Evolutionary conservation across 257 asterid species (phyloP), one percentile per base, ranked within the genome.

Genomic region (Cynanchum wilfordii): DNA sequence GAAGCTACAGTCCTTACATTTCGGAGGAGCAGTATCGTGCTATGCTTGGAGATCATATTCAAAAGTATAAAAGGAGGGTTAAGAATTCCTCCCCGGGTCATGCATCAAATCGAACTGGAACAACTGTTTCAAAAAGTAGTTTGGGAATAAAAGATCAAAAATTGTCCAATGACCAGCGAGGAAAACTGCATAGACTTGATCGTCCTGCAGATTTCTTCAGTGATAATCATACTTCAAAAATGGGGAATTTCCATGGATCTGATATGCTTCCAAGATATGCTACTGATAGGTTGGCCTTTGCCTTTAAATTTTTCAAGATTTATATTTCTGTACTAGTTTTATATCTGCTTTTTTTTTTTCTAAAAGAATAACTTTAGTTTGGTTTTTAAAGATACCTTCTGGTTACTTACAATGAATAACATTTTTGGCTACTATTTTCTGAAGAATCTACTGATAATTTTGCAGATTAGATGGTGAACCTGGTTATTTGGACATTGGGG

Each of bases 11-110:
- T 82, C 83, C 88, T 9, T 79, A 78, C 75, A 88, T 95, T 50
- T 88, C 99, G 2, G 99, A 95, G 86, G 96, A 92, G 78, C 82
- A 80, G 57, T 95, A 95, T 77, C 81, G 98, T 75, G 86, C 95
- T 66, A 95, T 95, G 99, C 94, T 95, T 66, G 99, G 97, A 59
- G 98, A 95, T 81, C 99, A 95, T 77, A 75, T 95, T 58, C 90
- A 86, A 73, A 92, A 89, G 84, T 95, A 90, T 63, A 95, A 87
- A 80, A 86, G 96, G 90, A 86, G 96, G 86, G 69, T 47, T 45
- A 86, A 82, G 76, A 85, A 86, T 73, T 75, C 92, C 42, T 81
- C 96, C 44, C 88, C 89, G 80, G 85, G 79, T 73, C 83, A 86
- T 64, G 85, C 88, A 63, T 69, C 88, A 0, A 52, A 85, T 24